Evolutionary conservation across 495 filamentous ascomycete genomes (phyloP).

Genomic region (Penicillium silybi): DNA sequence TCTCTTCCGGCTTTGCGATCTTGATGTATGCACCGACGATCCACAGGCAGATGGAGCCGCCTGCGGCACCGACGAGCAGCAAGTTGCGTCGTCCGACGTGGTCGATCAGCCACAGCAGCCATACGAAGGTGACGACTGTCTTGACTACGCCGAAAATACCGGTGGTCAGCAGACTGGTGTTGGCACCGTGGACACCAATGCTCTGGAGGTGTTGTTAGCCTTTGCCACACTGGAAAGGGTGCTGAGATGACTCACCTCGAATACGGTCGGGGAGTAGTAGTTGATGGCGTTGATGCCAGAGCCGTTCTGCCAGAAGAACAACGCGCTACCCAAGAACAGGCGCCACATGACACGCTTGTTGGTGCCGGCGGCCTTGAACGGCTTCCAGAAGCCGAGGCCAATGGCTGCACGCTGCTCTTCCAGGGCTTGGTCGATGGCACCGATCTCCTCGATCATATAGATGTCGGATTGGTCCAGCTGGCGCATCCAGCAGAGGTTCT

Average conservation of each 20-base stretch:
- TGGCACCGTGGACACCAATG: constrained; percentile 54
- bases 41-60: constrained; percentile 67
- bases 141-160: constrained; percentile 54
- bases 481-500: constrained; percentile 61
- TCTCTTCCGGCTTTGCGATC: constrained; percentile 43
- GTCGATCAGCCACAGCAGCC: constrained; percentile 69
- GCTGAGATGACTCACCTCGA: constrained; percentile 27
- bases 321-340: constrained; percentile 62
- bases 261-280: constrained; percentile 61
- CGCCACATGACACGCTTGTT: constrained; percentile 58
- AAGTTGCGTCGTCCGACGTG: constrained; percentile 63
- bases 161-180: constrained; percentile 48
- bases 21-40: constrained; percentile 73
- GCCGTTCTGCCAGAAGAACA: constrained; percentile 68
- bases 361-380: constrained; percentile 54
- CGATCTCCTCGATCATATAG: constrained; percentile 65
- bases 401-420: constrained; percentile 57
- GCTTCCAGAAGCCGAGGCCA: constrained; percentile 66
- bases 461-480: constrained; percentile 54
- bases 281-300: constrained; percentile 69
- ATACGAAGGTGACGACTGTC: constrained; percentile 57
- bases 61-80: constrained; percentile 68
- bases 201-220: constrained; percentile 19
- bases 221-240: neutral
- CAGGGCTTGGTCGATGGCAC: constrained; percentile 56